Evolutionary conservation across 805 yeast genomes (phyloP).

Genomic region (Peterozyma xylosa): DNA sequence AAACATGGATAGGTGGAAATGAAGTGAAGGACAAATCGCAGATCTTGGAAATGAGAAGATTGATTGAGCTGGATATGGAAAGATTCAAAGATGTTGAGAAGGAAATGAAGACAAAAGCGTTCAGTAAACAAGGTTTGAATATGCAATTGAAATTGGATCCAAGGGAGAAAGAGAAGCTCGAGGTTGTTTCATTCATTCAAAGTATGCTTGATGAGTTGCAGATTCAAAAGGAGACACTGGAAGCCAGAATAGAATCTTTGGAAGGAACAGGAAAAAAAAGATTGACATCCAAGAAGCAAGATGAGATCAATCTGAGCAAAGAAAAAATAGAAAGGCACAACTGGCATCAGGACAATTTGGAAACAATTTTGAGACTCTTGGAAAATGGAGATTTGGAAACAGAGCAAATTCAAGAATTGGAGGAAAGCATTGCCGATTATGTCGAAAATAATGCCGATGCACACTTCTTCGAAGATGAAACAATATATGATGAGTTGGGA

Average conservation of each 20-base stretch:
- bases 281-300: constrained; percentile 38
- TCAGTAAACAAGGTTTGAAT: constrained; percentile 48
- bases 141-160: constrained; percentile 37
- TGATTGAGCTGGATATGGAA: constrained; percentile 46
- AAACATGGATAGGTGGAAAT: constrained; percentile 49
- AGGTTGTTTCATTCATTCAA: constrained; percentile 62
- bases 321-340: constrained; percentile 66
- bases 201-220: constrained; percentile 70
- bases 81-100: constrained; percentile 54
- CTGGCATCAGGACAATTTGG: constrained; percentile 74
- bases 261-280: constrained; percentile 17
- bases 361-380: constrained; percentile 63
- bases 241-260: constrained; percentile 59
- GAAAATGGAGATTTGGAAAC: constrained; percentile 76
- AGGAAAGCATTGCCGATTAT: constrained; percentile 88
- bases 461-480: constrained; percentile 92
- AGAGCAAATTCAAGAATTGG: constrained; percentile 65
- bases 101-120: constrained; percentile 48
- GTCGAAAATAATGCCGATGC: constrained; percentile 91
- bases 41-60: constrained; percentile 36
- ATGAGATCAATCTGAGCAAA: constrained; percentile 51
- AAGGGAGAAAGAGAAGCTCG: constrained; percentile 68
- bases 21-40: constrained; percentile 39
- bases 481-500: constrained; percentile 82
- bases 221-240: constrained; percentile 72